Evolutionary conservation across 768 basidiomycete genomes (phyloP), one percentile per base, ranked within the genome.

Genomic region (Auricularia auricula-judae): DNA sequence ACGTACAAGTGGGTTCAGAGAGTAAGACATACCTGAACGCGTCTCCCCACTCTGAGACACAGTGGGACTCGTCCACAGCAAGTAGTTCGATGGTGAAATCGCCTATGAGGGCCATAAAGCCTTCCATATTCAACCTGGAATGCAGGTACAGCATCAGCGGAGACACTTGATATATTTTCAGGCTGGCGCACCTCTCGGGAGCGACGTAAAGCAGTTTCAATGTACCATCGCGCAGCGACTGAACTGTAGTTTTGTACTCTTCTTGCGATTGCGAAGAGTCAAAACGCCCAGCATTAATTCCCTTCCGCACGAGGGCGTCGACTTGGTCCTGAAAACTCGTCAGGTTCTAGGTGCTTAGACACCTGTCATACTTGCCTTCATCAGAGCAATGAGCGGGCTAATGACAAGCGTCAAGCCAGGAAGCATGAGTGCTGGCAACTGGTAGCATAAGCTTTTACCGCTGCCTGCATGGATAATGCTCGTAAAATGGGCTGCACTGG

Each of bases 21-120:
- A 5, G 39, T 12, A n/a, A 11, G 42, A 23, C 63, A 29, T 11
- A 67, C 63, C 78, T 76, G 69, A 81, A 81, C 39, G 75, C 76
- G 3, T 76, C 72, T 4, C 78, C 79, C 79, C 80, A 79, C 76
- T 78, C 59, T 2, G 78, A 78, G 39, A 80, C 77, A 67, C 81
- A 81, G 63, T 82, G 80, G 1, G 79, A 78, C 67, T 82, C 80
- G 62, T 82, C 81, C 0, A 83, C 77, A 0, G 82, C 81, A 1
- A 82, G 72, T 0, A 83, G 71, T 1, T 79, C 76, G 10, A 82
- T 78, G 47, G 74, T 75, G 39, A 80, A 76, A 11, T 71, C 68
- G 7, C 68, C 66, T 73, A 83, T 80, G 75, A 82, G 72, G n/a
- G 75, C 66, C 10, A 78, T 66, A 69, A 80, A 78, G 0, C 73